These are phyloP conservation scores for Nicotiana otophora DNA, from an alignment of 257 asterid genomes.

Conservation along the genomic window DNA sequence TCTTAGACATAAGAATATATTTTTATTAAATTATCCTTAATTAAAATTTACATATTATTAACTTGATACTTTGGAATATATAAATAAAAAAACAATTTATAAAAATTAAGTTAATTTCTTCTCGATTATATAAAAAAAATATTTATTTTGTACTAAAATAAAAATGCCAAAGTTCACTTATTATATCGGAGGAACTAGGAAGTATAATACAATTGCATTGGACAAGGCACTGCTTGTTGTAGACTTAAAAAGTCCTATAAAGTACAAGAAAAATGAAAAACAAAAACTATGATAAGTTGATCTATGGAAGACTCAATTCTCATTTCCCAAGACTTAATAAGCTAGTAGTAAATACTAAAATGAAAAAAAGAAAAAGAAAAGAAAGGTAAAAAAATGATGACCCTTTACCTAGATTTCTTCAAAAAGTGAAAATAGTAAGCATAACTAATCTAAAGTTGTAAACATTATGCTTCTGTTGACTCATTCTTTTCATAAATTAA, in stretches of 20 bases:
- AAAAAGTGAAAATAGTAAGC: constrained; percentile 22
- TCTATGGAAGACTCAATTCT: background rate
- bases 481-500: constrained; percentile 22
- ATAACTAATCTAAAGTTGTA: constrained; percentile 18
- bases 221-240: background rate
- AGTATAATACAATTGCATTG: background rate
- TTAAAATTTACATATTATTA: too few relatives aligned
- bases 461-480: constrained; percentile 30
- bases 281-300: background rate
- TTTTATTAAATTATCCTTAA: too few relatives aligned
- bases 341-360: background rate
- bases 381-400: constrained; percentile 10
- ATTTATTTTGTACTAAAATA: too few relatives aligned
- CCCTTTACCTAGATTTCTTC: constrained; percentile 24
- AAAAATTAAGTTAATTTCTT: too few relatives aligned
- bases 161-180: too few relatives aligned
- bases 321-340: background rate
- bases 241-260: background rate
- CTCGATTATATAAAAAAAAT: too few relatives aligned
- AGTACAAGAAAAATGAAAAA: background rate
- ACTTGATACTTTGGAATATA: too few relatives aligned
- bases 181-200: too few relatives aligned
- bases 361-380: background rate
- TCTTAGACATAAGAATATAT: too few relatives aligned
- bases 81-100: too few relatives aligned